A percentile compares a stretch with the other conserved stretches of the same genome.
Conservation (phyloP, 2,329 filamentous ascomycete species). For the Paecilomyces sp. region DNA sequence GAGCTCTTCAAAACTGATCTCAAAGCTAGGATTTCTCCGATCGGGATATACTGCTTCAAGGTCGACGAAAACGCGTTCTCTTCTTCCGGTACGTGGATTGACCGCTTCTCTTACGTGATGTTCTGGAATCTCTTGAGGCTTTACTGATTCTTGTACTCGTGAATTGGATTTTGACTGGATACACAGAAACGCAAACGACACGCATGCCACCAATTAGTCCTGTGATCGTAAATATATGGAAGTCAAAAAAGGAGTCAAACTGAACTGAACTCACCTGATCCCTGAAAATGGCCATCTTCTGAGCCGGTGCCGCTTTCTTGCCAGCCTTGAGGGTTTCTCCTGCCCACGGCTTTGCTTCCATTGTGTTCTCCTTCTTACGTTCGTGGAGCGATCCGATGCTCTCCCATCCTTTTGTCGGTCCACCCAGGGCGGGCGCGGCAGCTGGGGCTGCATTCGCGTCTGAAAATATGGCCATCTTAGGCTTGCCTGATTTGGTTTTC, state of each 20-base stretch:
- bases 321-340: constrained; percentile 85
- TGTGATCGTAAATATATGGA: constrained; percentile 79
- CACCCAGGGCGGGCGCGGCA: constrained; percentile 48
- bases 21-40: constrained; percentile 60
- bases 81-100: constrained; percentile 74
- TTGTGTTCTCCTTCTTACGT: constrained; percentile 85
- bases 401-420: constrained; percentile 72
- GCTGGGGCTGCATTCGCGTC: constrained; percentile 59
- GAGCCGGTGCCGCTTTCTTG: constrained; percentile 66
- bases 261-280: constrained; percentile 72
- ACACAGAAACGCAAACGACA: constrained; percentile 40
- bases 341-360: constrained; percentile 82
- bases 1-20: constrained; percentile 88
- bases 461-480: constrained; percentile 87
- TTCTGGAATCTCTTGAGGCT: constrained; percentile 55
- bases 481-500: constrained; percentile 59
- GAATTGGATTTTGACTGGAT: constrained; percentile 43
- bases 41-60: constrained; percentile 79
- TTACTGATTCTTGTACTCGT: constrained; percentile 29
- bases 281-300: constrained; percentile 90
- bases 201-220: constrained; percentile 75
- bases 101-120: constrained; percentile 72
- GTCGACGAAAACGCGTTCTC: constrained; percentile 81
- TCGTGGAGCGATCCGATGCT: constrained; percentile 80
- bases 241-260: constrained; percentile 30